Conservation (phyloP, 345 rosid species). For the Dovyalis caffra region DNA sequence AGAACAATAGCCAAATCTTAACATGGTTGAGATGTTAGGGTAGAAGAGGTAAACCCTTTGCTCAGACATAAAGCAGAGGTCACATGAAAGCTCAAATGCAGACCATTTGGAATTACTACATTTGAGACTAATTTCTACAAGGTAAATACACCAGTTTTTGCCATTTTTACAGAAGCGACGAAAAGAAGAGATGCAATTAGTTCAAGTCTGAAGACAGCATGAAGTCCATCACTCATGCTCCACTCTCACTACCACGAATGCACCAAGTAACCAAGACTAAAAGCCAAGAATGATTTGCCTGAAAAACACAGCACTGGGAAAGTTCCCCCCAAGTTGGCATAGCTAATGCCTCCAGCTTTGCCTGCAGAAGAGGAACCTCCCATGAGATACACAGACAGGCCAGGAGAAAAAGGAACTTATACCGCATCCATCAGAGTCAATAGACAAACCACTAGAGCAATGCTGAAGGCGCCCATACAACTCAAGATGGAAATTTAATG, state of each 20-base stretch:
- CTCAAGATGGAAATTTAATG: conserved; percentile 20
- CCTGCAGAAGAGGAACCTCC: conserved; percentile 19
- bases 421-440: neutral
- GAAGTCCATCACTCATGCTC: neutral
- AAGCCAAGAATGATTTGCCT: conserved; percentile 86
- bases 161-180: conserved; percentile 6
- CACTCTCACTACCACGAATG: neutral
- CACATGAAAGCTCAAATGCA: neutral
- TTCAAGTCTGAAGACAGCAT: neutral
- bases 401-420: neutral
- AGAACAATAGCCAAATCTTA: neutral
- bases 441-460: conserved; percentile 21
- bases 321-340: conserved; percentile 6
- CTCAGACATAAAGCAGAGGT: neutral
- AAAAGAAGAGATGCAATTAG: neutral
- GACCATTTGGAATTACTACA: neutral
- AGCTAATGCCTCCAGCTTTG: conserved; percentile 14
- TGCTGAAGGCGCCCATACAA: conserved; percentile 19
- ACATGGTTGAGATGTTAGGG: neutral
- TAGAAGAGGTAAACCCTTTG: conserved; percentile 1
- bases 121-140: neutral
- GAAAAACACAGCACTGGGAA: conserved; percentile 19
- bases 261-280: conserved; percentile 16
- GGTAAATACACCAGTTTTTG: conserved; percentile 1
- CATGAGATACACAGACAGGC: neutral